Conservation (phyloP, 257 asterid genomes). For the Handroanthus guayacan region DNA sequence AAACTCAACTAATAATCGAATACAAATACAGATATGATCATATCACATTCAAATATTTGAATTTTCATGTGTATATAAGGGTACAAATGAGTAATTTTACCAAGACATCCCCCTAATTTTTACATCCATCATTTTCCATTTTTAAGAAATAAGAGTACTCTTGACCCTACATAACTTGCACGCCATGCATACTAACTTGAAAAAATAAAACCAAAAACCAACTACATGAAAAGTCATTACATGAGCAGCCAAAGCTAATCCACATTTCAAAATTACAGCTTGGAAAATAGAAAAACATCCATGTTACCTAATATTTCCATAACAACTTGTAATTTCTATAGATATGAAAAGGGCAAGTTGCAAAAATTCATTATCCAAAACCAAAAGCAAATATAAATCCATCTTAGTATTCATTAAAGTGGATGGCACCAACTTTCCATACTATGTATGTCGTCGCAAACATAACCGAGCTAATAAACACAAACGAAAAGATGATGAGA, state of each 20-base stretch:
- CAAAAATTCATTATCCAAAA: background rate
- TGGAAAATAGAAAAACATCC: background rate
- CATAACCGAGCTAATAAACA: conserved; percentile 82
- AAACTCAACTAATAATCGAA: too few relatives aligned
- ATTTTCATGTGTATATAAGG: too few relatives aligned
- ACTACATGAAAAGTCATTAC: too few relatives aligned
- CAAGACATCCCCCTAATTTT: too few relatives aligned
- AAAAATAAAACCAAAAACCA: too few relatives aligned
- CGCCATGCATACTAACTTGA: too few relatives aligned
- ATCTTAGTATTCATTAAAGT: conserved; percentile 76
- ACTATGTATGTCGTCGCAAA: conserved; percentile 85
- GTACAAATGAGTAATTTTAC: too few relatives aligned
- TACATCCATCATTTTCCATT: too few relatives aligned
- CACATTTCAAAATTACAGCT: background rate
- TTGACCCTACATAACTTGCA: too few relatives aligned
- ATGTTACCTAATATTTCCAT: conserved; percentile 5
- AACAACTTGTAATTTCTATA: conserved; percentile 3
- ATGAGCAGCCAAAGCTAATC: background rate
- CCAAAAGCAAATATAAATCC: conserved; percentile 23
- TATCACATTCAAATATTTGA: too few relatives aligned
- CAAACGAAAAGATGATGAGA: conserved; percentile 66
- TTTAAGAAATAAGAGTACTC: too few relatives aligned
- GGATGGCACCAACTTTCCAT: conserved; percentile 95
- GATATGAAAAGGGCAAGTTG: background rate
- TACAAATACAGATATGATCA: too few relatives aligned